Evolutionary conservation across 2,329 filamentous ascomycete species (phyloP), one percentile per base, ranked within the genome.

Genomic region (Coleophoma eucalyptorum): DNA sequence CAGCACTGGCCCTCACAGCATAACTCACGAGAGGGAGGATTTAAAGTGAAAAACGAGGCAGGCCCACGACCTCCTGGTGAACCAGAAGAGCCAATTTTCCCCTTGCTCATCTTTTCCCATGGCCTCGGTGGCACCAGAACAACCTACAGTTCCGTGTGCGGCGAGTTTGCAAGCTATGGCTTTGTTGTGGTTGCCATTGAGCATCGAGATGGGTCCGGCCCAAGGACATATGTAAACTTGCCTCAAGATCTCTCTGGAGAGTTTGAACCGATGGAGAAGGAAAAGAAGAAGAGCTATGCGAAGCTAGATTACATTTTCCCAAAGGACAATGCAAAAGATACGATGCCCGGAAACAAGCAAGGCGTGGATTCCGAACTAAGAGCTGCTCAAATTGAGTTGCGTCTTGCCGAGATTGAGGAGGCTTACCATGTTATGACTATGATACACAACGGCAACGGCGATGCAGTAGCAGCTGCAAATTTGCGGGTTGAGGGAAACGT

Each of bases 31-130:
- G 58, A 69, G 16, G 62, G 64, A 16, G 70, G 70, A 2, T 64
- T 65, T 35, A 65, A 69, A 37, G 69, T 69, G 7, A 74, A 74
- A 55, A 69, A 71, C 21, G 59, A 68, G 35, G 61, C 63, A 16
- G 74, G 75, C 1, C 52, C 59, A 5, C 70, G 69, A 21, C 71
- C 69, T 1, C 65, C 65, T 1, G 67, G 66, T 8, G 67, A 69
- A 21, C 49, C 59, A 3, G 65, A 66, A 31, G 65, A 59, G 52
- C 78, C 80, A 0, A 71, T 55, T 4, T 87, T 86, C 52, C 83
- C 84, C 1, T 68, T 86, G 19, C 71, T 87, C 33, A 72, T 87
- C 19, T 87, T 88, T 64, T 84, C 80, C 58, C 84, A 87, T 64
- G 84, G 84, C 0, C 66, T 87, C 5, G 82, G 83, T 5, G 83